Base-by-base conservation (phyloP, 1,284 basidiomycete species). In the Microbotryum lychnidis-dioicae region DNA sequence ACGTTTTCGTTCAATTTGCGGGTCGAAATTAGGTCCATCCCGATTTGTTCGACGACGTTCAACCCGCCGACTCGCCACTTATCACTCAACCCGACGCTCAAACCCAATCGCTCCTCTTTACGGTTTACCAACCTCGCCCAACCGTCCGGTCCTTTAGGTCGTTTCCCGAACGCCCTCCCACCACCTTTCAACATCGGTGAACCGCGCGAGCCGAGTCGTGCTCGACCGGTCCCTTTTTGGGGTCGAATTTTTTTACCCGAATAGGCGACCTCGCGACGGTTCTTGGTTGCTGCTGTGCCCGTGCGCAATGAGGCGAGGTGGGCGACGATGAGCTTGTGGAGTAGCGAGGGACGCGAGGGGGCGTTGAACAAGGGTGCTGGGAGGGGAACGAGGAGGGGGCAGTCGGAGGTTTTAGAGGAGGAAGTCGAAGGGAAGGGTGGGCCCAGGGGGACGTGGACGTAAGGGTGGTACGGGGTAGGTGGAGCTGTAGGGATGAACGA, bases 101-200 rank as follows among this genome's bases (percentile, higher is more conserved):
- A 47, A 10, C 69, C 69, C 23, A 70, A 45, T 42, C 61, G 59
- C 57, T 64, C 60, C 59, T 68, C 69, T 58, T 68, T 70, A 27
- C 61, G 54, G 48, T 70, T 70, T 44, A 70, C 58, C 58, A 68
- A 67, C 48, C 59, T 56, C 50, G 46, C 44, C 69, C 69, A 70
- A 14, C 63, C 67, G 8, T 67, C 62, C 4, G 67, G 67, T 0
- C 67, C 67, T 37, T 69, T 71, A 20, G 69, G 64, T 4, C 62
- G 54, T 27, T 67, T 67, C 4, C 69, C 69, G 44, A 72, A 72
- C 42, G 71, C 71, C 21, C 65, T 57, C 70, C 92, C 94, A 77
- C 94, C 94, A 57, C 93, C 93, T 44, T 87, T 82, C 67, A 93
- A 82, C 79, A 92, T 90, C 6, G 93, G 92, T 73, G 85, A 89